Evolutionary conservation across 352 stramenopile genomes (phyloP), one percentile per base, ranked within the genome.

Genomic region (Phytophthora chlamydospora): DNA sequence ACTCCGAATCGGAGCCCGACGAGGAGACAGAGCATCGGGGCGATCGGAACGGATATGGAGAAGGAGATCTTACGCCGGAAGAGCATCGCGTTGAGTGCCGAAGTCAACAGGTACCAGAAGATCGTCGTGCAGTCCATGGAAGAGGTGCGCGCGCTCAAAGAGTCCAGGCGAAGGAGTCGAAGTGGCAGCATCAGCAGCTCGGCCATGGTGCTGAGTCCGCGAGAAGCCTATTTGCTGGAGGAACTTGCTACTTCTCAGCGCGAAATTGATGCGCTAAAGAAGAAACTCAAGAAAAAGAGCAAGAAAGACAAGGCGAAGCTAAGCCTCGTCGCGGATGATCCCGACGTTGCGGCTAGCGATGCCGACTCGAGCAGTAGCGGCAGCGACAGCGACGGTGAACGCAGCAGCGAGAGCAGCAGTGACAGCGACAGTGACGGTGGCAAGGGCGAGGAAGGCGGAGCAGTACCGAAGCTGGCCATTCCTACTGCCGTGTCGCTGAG

Each of bases 81-180:
- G 29, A 80, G 71, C 49, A 58, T 74, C 16, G 59, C 54, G 46
- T 42, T 80, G 8, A 70, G 50, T 11, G 63, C 71, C 14, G 71
- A 80, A 36, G 62, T 80, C 5, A 71, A 76, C 35, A 68, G 72
- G 33, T 80, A 80, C 24, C 66, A 73, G 27, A 69, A 80, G 32
- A 61, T 80, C 34, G 71, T 80, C 1, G 67, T 76, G 29, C 67
- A 80, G 11, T 80, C 71, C 7, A 68, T 76, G 50, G 67, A 76
- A 31, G 71, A 80, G 40, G 68, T 80, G 2, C 58, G 59, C 3
- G 52, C 63, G 5, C 49, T 80, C 12, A 76, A 76, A 49, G 71
- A 76, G 49, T 73, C 66, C 0, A 62, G 56, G n/a, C 62, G 63
- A 12, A 58, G 47, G 7, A 80, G 59, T 59, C 64, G 65, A 14